Percentiles rank a stretch among this genome's conserved stretches.
These are phyloP conservation scores for Diplodia intermedia DNA, from an alignment of 2,329 filamentous ascomycete species.

Conservation along the genomic window DNA sequence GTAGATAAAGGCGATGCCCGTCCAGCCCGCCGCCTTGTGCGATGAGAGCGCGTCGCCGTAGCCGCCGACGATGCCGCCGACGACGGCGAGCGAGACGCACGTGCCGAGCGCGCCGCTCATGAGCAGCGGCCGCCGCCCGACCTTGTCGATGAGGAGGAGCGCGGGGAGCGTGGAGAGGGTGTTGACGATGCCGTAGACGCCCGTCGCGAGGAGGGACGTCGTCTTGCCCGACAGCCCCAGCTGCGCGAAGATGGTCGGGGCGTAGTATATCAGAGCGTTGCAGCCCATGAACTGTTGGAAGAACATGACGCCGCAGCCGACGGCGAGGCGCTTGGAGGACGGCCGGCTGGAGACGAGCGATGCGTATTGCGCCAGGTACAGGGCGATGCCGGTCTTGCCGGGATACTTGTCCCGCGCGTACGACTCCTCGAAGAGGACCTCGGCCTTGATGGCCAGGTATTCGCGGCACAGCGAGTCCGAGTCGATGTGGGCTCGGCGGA, in stretches of 20 bases:
- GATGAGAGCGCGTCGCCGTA: conserved; percentile 59
- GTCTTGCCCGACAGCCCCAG: conserved; percentile 47
- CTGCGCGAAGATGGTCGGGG: conserved; percentile 55
- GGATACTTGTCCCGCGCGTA: conserved; percentile 44
- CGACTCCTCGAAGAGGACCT: conserved; percentile 33
- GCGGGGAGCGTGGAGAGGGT: conserved; percentile 61
- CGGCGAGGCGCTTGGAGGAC: conserved; percentile 23
- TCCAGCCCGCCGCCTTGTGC: conserved; percentile 61
- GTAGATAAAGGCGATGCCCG: conserved; percentile 44
- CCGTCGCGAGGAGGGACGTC: conserved; percentile 55
- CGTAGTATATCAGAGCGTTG: conserved; percentile 56
- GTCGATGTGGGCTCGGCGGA: conserved; percentile 73
- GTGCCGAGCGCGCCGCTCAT: conserved; percentile 60
- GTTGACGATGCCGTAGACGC: conserved; percentile 65
- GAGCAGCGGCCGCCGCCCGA: conserved; percentile 60
- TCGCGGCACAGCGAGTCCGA: conserved; percentile 77
- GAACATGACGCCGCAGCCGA: conserved; percentile 24
- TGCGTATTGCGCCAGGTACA: conserved; percentile 39
- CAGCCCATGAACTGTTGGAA: conserved; percentile 59
- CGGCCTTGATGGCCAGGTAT: conserved; percentile 39
- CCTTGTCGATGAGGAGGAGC: conserved; percentile 61
- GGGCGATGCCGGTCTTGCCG: not conserved
- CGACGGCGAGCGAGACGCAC: conserved; percentile 46
- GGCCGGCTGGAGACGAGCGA: conserved; percentile 47
- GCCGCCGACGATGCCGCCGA: conserved; percentile 57